Evolutionary conservation across 2,329 filamentous ascomycete genomes (phyloP), one percentile per base, ranked within the genome.

Genomic region (Aureobasidium namibiae): DNA sequence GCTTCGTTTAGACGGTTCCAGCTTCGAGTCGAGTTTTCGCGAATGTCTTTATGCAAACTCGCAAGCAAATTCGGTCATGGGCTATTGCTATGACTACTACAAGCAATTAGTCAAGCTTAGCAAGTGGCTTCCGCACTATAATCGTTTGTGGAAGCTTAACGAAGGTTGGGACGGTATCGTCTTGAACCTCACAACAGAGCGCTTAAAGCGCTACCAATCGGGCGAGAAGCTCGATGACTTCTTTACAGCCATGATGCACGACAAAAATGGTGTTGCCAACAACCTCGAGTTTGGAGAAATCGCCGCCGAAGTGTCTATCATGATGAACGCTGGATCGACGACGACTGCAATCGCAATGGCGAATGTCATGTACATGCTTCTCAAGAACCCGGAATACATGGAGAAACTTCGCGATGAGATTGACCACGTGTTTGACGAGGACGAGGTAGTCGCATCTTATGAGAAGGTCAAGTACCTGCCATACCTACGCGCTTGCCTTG

Each of bases 211-310:
- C 3, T 79, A 81, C 63, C 66, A 75, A 23, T 70, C 69, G 0
- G 81, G 81, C 24, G 81, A 84, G 67, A 79, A 78, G 61, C 73
- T 84, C 0, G 77, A 81, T 45, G 82, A 85, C 64, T 84, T 85
- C 69, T 83, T 85, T 71, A 73, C 78, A 56, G 74, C 75, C 0
- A 67, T 84, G 5, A 81, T 85, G 78, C 78, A 78, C 48, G 75
- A 76, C 61, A 78, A 77, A 62, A 74, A 75, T 39, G 75, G 76
- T 0, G 67, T 68, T 8, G 67, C 74, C 0, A 72, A 78, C 56
- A 75, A 75, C 38, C 75, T 84, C 1, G 78, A 82, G 61, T 81
- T 75, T 75, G 81, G 82, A 24, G 82, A 85, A 67, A 78, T 84
- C 8, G 75, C 81, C 0, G 80, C 81, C 13, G 81, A 85, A 64